These are phyloP conservation scores for Trichoderma virens DNA, from an alignment of 495 filamentous ascomycete species.

Conservation along the genomic window DNA sequence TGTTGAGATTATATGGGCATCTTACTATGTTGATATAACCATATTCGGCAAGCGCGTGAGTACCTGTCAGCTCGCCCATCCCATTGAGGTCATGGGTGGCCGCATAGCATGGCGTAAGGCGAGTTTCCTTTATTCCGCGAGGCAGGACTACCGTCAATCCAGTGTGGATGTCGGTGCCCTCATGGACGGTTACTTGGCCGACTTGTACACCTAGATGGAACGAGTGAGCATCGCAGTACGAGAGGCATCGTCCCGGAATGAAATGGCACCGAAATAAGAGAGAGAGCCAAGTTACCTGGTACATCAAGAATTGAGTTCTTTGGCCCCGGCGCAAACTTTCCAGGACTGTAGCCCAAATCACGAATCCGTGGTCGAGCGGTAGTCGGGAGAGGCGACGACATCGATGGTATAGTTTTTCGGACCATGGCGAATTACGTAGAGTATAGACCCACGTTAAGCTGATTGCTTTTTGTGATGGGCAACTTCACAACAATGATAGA, in stretches of 20 bases:
- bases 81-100: slow-evolving; percentile 20
- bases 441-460: too few species aligned
- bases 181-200: slow-evolving; percentile 20
- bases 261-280: too few species aligned
- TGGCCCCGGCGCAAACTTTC: slow-evolving; percentile 17
- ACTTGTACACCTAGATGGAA: slow-evolving; percentile 17
- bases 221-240: background rate
- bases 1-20: background rate
- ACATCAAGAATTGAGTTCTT: slow-evolving; percentile 24
- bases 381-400: too few species aligned
- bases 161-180: slow-evolving; percentile 16
- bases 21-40: slow-evolving; percentile 21
- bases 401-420: too few species aligned
- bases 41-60: slow-evolving; percentile 20
- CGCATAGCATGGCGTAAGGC: slow-evolving; percentile 19
- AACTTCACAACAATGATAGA: too few species aligned
- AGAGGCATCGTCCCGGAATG: background rate
- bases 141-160: slow-evolving; percentile 23
- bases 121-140: slow-evolving; percentile 18
- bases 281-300: slow-evolving; percentile 10
- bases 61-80: slow-evolving; percentile 21
- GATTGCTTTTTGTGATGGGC: too few species aligned
- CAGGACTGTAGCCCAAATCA: slow-evolving; percentile 17
- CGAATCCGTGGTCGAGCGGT: background rate
- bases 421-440: too few species aligned